Evolutionary conservation across 345 rosid species (phyloP).

Genomic region (Tarenaya hassleriana): DNA sequence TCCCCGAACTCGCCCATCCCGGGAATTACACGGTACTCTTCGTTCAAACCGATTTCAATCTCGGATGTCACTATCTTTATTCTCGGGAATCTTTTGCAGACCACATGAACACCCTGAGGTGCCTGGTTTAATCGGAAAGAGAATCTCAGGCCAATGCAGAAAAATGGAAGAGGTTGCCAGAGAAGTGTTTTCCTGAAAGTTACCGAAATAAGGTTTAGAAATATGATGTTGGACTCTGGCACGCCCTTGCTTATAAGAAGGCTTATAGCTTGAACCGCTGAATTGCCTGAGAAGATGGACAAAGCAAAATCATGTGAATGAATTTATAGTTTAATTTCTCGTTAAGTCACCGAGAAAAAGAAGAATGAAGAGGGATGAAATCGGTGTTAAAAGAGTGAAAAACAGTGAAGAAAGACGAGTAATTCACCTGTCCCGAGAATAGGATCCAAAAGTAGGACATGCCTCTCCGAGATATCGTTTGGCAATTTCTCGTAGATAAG

Average conservation of each 20-base stretch:
- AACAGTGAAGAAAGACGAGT: slow-evolving; percentile 6
- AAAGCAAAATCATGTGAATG: background rate
- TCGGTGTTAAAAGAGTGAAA: background rate
- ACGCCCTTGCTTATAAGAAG: slow-evolving; percentile 85
- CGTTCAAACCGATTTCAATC: slow-evolving; percentile 81
- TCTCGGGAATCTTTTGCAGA: slow-evolving; percentile 85
- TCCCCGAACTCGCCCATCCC: slow-evolving; percentile 99
- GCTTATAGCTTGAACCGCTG: slow-evolving; percentile 91
- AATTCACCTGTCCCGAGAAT: slow-evolving; percentile 98
- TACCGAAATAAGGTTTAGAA: slow-evolving; percentile 92
- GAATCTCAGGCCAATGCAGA: slow-evolving; percentile 3
- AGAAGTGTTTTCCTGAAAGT: slow-evolving; percentile 27
- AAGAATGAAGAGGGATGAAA: slow-evolving; percentile 3
- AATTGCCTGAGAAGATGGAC: slow-evolving; percentile 53
- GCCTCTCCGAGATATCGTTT: slow-evolving; percentile 82
- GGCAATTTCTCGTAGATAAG: slow-evolving; percentile 92
- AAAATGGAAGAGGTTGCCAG: background rate
- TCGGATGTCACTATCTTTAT: slow-evolving; percentile 97
- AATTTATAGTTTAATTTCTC: too few species aligned
- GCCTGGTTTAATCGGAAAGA: slow-evolving; percentile 44
- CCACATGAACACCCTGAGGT: slow-evolving; percentile 97
- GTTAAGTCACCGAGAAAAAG: slow-evolving; percentile 1
- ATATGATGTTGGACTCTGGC: slow-evolving; percentile 83
- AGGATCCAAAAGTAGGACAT: slow-evolving; percentile 88
- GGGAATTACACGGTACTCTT: slow-evolving; percentile 90